Conservation (phyloP, 331 rosid species). For the Saraca asoca region DNA sequence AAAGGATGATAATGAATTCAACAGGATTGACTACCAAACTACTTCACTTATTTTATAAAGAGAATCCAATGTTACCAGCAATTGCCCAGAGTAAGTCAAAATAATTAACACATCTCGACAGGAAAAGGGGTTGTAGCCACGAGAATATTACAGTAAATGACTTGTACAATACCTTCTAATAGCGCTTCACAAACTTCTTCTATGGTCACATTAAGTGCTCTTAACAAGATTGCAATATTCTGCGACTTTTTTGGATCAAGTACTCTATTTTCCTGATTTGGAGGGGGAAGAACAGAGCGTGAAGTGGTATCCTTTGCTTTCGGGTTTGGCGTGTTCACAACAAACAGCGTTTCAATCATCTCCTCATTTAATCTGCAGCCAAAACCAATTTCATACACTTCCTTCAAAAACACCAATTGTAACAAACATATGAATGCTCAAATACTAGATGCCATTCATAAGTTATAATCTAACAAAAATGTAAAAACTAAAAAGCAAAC, state of each 20-base stretch:
- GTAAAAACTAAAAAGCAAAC: not conserved
- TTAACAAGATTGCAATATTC: slow-evolving; percentile 53
- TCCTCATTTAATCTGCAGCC: slow-evolving; percentile 61
- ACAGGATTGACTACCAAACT: no score
- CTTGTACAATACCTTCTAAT: slow-evolving; percentile 63
- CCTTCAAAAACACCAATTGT: slow-evolving; percentile 28
- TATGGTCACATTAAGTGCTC: slow-evolving; percentile 58
- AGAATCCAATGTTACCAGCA: no score
- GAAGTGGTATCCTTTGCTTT: slow-evolving; percentile 42
- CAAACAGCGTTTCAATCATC: slow-evolving; percentile 62
- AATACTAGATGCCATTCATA: not conserved
- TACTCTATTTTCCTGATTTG: slow-evolving; percentile 48
- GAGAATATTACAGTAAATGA: not conserved
- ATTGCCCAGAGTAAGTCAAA: not conserved
- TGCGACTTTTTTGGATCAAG: slow-evolving; percentile 64
- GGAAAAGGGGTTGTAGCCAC: not conserved
- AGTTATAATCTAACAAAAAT: not conserved
- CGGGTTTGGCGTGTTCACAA: slow-evolving; percentile 46
- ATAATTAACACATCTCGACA: not conserved
- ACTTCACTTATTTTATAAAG: no score
- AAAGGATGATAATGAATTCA: no score
- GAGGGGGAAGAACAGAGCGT: slow-evolving; percentile 40
- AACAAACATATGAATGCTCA: slow-evolving; percentile 12
- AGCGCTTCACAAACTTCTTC: slow-evolving; percentile 80
- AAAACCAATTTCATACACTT: slow-evolving; percentile 17